Evolutionary conservation across 2,329 filamentous ascomycete genomes (phyloP), one percentile per base, ranked within the genome.

Genomic region (Fusarium redolens): DNA sequence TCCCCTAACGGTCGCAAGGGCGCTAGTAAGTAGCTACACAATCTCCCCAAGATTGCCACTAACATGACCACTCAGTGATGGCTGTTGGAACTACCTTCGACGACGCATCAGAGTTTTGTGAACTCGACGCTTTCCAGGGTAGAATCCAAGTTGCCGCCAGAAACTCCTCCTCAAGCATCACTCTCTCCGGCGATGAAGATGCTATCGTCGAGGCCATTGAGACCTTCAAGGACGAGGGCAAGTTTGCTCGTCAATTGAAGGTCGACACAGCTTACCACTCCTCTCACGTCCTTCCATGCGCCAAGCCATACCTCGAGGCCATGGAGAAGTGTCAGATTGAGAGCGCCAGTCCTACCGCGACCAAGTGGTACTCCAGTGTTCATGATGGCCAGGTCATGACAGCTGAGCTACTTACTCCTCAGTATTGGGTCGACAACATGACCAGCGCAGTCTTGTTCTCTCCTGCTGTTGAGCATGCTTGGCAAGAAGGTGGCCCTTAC

Each of bases 241-340:
- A 52, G 5, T 61, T 68, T 7, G 56, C 57, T 2, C 56, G 63
- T 1, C 38, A 41, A 4, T 5, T 69, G 0, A 62, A 57, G 25
- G 66, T 69, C 14, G 56, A 67, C 20, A 67, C 44, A 3, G 66
- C 66, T 0, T 69, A 69, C 41, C 63, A 69, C 20, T 69, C 66
- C 1, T 3, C 33, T 17, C 56, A 69, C 0, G 44, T 68, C 17
- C 13, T 44, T 0, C 48, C 62, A 0, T 44, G 48, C 13, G 48
- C 55, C 2, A 15, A 33, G 0, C 65, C 55, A 9, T 68, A 68
- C 20, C 25, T 68, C 0, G 14, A 38, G 0, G 61, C 54, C 7
- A 40, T 67, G 11, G 17, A 51, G 9, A 33, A 20, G 7, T 38
- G 38, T 4, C 18, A 52, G 5, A 31, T 61, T 7, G 56, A 65